Conservation (phyloP, 2,329 filamentous ascomycete genomes). For the Calonectria crousiana region DNA sequence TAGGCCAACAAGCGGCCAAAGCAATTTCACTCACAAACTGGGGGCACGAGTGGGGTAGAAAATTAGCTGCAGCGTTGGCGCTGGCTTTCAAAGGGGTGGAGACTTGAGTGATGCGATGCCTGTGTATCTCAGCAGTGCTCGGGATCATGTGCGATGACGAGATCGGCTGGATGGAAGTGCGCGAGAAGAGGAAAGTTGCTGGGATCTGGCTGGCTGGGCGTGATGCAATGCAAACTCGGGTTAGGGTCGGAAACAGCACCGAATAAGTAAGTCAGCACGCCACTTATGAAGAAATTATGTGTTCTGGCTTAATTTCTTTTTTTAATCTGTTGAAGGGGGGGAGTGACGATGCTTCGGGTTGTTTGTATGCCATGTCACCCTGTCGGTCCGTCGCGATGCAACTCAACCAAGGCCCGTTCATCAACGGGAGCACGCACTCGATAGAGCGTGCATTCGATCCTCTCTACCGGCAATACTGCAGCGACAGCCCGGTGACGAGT, state of each 20-base stretch:
- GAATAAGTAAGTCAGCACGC: background rate
- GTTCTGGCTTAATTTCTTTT: background rate
- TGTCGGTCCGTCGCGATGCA: background rate
- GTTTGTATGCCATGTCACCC: background rate
- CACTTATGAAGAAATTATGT: background rate
- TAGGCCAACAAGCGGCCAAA: background rate
- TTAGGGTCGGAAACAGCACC: background rate
- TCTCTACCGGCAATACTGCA: background rate
- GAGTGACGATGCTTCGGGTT: background rate
- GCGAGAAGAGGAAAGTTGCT: background rate
- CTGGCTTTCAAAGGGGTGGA: background rate
- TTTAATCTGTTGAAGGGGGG: background rate
- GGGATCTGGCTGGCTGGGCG: background rate
- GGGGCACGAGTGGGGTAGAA: background rate
- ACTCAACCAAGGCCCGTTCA: background rate
- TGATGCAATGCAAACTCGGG: background rate
- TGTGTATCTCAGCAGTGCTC: background rate
- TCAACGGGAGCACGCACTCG: background rate
- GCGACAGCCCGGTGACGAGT: background rate
- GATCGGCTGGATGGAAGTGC: background rate
- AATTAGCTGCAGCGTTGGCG: background rate
- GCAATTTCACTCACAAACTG: background rate
- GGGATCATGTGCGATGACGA: background rate
- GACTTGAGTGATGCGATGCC: background rate
- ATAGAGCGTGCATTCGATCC: background rate